These are phyloP conservation scores for Skeletonema costatum DNA, from an alignment of 108 stramenopile species.

Conservation along the genomic window DNA sequence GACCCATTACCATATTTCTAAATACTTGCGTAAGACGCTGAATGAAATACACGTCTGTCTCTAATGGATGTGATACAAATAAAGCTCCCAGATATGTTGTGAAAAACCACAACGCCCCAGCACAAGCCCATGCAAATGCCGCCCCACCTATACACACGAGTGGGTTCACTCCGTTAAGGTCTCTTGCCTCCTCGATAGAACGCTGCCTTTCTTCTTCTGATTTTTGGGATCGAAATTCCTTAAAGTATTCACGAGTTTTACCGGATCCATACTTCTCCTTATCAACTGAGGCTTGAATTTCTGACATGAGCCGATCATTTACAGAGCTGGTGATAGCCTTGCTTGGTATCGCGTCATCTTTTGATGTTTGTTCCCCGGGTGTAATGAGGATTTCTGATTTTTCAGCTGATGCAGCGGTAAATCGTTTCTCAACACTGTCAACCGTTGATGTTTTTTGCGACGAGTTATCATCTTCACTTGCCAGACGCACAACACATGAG, in stretches of 20 bases:
- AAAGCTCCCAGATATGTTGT: conserved; percentile 59
- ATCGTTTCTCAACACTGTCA: conserved; percentile 10
- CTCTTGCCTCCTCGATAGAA: conserved; percentile 67
- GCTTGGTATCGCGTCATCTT: neutral
- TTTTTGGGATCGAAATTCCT: conserved; percentile 57
- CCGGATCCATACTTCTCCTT: conserved; percentile 59
- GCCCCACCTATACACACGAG: conserved; percentile 64
- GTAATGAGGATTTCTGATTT: conserved; percentile 16
- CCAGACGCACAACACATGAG: neutral
- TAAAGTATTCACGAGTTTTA: conserved; percentile 41
- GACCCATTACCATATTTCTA: conserved; percentile 79
- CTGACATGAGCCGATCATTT: conserved; percentile 80
- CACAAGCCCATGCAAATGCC: conserved; percentile 67
- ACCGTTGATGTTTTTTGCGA: conserved; percentile 2
- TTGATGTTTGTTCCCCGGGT: neutral
- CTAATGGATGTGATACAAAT: conserved; percentile 69
- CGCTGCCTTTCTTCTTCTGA: conserved; percentile 67
- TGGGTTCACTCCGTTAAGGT: conserved; percentile 88
- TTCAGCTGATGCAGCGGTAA: conserved; percentile 17
- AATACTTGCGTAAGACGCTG: conserved; percentile 58
- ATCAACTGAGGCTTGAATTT: conserved; percentile 60
- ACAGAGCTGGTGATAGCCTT: conserved; percentile 69
- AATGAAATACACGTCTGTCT: conserved; percentile 68
- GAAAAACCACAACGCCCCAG: conserved; percentile 61
- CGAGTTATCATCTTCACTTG: neutral